Base-by-base conservation (phyloP, 352 stramenopile genomes). In the Pythium periplocum region DNA sequence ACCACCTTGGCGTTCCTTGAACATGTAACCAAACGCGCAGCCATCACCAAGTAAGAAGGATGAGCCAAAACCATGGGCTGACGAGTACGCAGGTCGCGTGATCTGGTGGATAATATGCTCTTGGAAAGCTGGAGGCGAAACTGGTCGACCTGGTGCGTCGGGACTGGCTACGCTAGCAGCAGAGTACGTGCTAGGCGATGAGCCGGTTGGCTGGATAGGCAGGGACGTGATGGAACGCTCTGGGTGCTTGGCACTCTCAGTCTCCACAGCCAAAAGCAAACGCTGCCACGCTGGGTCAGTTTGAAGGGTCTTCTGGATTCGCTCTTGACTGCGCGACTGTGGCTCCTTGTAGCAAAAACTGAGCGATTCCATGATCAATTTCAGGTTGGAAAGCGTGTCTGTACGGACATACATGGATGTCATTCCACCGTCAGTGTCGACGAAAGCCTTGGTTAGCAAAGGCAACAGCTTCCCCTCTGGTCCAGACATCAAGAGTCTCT, bases 91-190 rank as follows among this genome's bases (percentile, higher is more conserved):
- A 38, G 84, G 84, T n/a, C 80, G 78, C 45, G 77, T 90, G 42
- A 95, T 89, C 48, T 93, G 84, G 52, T 89, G 87, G 53, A 95
- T 87, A 50, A 95, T 95, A 48, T 90, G 75, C 51, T 93, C 83
- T 46, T 95, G 84, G 59, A 95, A 93, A 7, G 79, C 74, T 36
- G 84, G 82, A 45, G 79, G 80, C 2, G 67, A 73, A 26, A 26
- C 17, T 26, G 17, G 17, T 26, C 17, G 17, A 26, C 17, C 17
- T 4, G 78, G 80, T 10, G 68, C 51, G 11, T 55, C 41, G 2
- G 51, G 11, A 31, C 6, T 30, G 33, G 11, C 31, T 5, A 11
- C n/a, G 36, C 45, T 34, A 45, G 43, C 45, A 41, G 31, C 35
- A 57, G 43, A 12, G 10, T 48, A n/a, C 9, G 43, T 30, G 9